Percentiles rank a stretch among this genome's conserved stretches.
Evolutionary conservation across 2,329 filamentous ascomycete species (phyloP).

Genomic region (Trichoderma koningii): DNA sequence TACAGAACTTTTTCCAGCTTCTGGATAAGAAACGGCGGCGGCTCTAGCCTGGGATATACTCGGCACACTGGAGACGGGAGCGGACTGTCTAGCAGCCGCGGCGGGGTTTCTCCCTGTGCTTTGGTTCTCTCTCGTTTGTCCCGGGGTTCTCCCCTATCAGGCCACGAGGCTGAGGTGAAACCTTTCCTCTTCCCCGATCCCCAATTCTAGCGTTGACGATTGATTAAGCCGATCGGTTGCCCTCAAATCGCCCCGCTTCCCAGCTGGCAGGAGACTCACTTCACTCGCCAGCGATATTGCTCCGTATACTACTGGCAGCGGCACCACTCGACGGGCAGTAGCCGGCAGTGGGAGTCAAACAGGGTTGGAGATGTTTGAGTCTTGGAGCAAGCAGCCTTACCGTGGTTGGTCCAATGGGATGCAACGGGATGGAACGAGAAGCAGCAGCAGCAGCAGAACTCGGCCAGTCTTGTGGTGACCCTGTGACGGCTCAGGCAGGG

Average conservation of each 20-base stretch:
- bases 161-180: conserved; percentile 17
- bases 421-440: neutral
- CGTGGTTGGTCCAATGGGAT: conserved; percentile 10
- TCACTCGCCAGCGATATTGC: neutral
- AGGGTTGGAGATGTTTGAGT: neutral
- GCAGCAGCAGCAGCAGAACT: conserved; percentile 2
- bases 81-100: neutral
- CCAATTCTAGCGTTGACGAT: conserved; percentile 8
- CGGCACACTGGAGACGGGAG: neutral
- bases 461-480: conserved; percentile 13
- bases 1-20: neutral
- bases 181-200: neutral
- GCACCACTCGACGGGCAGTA: neutral
- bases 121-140: neutral
- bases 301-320: neutral
- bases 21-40: conserved; percentile 3
- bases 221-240: conserved; percentile 12
- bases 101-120: neutral
- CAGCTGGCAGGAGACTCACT: neutral
- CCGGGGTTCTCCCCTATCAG: conserved; percentile 8
- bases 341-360: neutral
- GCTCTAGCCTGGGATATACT: conserved; percentile 12
- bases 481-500: conserved; percentile 1
- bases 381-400: neutral
- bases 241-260: conserved; percentile 19